Percentiles rank a stretch among this genome's conserved stretches.
phyloP scores from a whole-genome alignment of 139 green algal genomes.

The Coelastrella sp. region DNA sequence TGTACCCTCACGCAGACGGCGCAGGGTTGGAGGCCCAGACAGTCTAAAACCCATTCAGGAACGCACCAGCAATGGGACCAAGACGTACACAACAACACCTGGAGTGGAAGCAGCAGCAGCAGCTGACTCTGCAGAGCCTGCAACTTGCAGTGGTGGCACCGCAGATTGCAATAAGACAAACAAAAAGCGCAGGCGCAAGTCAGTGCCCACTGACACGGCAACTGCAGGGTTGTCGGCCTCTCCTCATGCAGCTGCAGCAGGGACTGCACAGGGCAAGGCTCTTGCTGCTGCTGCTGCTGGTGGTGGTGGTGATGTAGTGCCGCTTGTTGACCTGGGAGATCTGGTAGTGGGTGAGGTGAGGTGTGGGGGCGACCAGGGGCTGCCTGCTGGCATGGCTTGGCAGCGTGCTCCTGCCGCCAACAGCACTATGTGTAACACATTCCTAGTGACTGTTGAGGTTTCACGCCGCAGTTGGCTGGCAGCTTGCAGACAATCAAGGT shows the following conservation, averaged over 20 bases:
- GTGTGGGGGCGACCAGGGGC: background rate
- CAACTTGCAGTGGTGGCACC: background rate
- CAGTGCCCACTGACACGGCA: background rate
- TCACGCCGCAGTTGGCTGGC: background rate
- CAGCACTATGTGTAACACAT: background rate
- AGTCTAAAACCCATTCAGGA: no score
- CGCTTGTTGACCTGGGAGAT: background rate
- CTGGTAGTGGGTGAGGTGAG: background rate
- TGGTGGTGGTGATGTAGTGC: background rate
- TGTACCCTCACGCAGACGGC: background rate
- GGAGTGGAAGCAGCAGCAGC: background rate
- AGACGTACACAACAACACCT: no score
- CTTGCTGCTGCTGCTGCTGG: conserved; percentile 14
- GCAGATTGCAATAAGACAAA: background rate
- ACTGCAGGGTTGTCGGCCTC: background rate
- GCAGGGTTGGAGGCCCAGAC: background rate
- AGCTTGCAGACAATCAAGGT: background rate
- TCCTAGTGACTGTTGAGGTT: background rate
- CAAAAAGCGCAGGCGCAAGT: background rate
- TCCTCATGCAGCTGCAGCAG: background rate
- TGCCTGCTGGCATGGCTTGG: background rate
- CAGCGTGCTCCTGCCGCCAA: background rate
- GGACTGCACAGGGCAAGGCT: background rate
- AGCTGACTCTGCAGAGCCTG: background rate
- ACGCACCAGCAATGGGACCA: no score